Evolutionary conservation across 306 rosid genomes (phyloP).

Genomic region (Prunus davidiana): DNA sequence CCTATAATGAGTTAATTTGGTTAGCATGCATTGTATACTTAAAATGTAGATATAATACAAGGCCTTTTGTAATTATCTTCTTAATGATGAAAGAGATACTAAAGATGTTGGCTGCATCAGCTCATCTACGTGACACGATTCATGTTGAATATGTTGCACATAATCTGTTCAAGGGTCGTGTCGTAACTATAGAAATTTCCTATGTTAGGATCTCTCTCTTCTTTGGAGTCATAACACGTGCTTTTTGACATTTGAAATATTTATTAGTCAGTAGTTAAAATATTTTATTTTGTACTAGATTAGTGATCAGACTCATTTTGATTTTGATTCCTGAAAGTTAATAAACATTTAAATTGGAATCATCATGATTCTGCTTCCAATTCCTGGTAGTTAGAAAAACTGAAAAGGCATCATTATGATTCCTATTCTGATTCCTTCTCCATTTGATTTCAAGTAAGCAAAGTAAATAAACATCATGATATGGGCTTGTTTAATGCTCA

Average conservation of each 20-base stretch:
- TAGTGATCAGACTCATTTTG: background rate
- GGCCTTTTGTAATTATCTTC: background rate
- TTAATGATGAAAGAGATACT: background rate
- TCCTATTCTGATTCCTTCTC: background rate
- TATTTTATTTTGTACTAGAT: background rate
- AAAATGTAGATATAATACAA: background rate
- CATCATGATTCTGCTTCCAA: background rate
- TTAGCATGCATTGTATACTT: background rate
- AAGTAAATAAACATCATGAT: too few relatives aligned
- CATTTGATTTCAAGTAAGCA: background rate
- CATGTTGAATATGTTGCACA: too few relatives aligned
- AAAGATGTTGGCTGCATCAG: background rate
- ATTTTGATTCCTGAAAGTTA: background rate
- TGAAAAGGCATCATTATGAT: background rate
- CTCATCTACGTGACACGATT: background rate
- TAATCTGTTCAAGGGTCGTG: too few relatives aligned
- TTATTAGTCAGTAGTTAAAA: background rate
- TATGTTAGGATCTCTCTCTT: background rate
- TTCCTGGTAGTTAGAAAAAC: too few relatives aligned
- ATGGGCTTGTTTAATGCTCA: background rate
- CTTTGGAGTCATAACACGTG: background rate
- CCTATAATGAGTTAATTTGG: background rate
- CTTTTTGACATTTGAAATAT: background rate
- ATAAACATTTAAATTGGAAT: background rate
- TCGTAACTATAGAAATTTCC: background rate